Evolutionary conservation across 163 green algal species (phyloP).

Genomic region (Prototheca wickerhamii): DNA sequence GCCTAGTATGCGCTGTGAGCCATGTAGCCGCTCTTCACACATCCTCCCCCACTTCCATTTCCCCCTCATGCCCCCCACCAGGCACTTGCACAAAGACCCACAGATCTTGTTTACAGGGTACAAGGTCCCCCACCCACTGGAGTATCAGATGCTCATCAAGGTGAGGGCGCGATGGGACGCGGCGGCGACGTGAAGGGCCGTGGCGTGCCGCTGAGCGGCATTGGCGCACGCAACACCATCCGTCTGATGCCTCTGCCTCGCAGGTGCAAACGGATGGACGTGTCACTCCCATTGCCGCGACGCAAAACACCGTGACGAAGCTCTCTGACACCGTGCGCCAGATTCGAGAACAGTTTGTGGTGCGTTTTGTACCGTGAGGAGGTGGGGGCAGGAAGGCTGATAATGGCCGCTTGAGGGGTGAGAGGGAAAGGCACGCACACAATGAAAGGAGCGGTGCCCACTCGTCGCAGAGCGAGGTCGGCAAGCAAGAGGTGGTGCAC

Average conservation of each 20-base stretch:
- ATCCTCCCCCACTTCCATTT: too few species aligned
- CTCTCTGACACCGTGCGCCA: constrained; percentile 4
- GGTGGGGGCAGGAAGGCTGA: neutral
- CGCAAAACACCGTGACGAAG: constrained; percentile 29
- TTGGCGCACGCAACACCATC: neutral
- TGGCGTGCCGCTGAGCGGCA: neutral
- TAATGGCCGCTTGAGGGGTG: neutral
- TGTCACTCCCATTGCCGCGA: constrained; percentile 35
- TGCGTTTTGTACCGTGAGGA: neutral
- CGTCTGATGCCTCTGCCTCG: neutral
- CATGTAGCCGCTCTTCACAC: too few species aligned
- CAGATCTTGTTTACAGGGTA: constrained; percentile 89
- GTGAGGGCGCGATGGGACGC: too few species aligned
- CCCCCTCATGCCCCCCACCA: too few species aligned
- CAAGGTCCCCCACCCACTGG: constrained; percentile 88
- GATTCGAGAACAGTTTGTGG: constrained; percentile 36
- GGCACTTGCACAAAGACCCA: constrained; percentile 76
- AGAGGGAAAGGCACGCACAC: neutral
- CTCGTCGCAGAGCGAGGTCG: too few species aligned
- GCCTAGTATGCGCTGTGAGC: too few species aligned
- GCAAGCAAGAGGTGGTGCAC: too few species aligned
- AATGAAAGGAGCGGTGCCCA: neutral
- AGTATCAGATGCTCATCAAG: constrained; percentile 83
- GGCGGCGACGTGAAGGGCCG: too few species aligned
- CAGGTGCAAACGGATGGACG: constrained; percentile 50